Evolutionary conservation across 306 rosid genomes (phyloP), one percentile per base, ranked within the genome.

Genomic region (Pterocarpus macrocarpus): DNA sequence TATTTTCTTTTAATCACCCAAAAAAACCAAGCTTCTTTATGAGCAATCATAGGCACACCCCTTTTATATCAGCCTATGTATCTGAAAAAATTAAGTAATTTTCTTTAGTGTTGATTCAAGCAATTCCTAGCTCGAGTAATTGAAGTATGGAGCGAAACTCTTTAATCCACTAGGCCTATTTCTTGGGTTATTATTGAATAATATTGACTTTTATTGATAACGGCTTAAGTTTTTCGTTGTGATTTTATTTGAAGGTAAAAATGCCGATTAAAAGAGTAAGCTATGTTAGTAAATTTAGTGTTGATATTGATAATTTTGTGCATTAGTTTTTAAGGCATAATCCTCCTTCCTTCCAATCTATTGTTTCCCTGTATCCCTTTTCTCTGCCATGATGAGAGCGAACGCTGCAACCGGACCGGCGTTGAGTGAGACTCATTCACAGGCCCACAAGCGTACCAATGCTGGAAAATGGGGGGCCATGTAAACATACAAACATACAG

Each of bases 351-450:
- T 39, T 39, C 44, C 44, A 39, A 39, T 39, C 44, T 39, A 7
- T 39, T 50, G 2, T 16, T 15, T 15, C 52, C 14, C 2, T 15
- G 13, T 15, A 7, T 65, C 12, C 14, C 3, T 17, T 8, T 11
- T 16, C 47, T 36, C 43, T 1, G 13, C 43, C 49, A 56, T 56
- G 75, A 57, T 53, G 44, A 58, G 58, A 67, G 8, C 47, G 33
- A 55, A 41, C 30, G 76, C 39, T 32, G 69, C 67, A 67, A 34
- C 22, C 16, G 61, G 82, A 67, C 75, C 82, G 35, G 49, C 75
- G 13, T 44, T 41, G 75, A 56, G 82, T 67, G 55, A 56, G 82
- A 78, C 69, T 69, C 55, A 49, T 49, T 49, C 55, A 49, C n/a
- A 11, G 55, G n/a, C 14, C 4, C 55, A 49, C 14, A 2, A 43